These are phyloP conservation scores for Metschnikowia sp. DNA, from an alignment of 805 yeast genomes.

Conservation along the genomic window DNA sequence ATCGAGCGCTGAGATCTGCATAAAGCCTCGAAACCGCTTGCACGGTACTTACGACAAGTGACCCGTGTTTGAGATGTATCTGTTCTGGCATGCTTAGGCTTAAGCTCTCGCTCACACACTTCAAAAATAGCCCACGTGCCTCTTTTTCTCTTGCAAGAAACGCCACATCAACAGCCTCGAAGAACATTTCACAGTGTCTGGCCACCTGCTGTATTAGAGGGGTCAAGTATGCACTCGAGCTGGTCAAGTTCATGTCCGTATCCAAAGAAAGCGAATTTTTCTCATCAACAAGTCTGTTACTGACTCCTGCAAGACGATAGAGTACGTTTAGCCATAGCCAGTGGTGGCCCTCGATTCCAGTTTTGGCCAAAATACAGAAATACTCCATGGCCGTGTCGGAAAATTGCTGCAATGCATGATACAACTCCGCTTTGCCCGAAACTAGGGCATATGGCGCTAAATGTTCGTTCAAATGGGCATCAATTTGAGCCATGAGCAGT, in stretches of 20 bases:
- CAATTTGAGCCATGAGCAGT: not conserved
- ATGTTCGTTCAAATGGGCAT: slow-evolving; percentile 3
- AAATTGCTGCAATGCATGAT: slow-evolving; percentile 6
- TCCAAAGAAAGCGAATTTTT: not conserved
- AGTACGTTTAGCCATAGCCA: slow-evolving; percentile 12
- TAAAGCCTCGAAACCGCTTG: not conserved
- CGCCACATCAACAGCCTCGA: not conserved
- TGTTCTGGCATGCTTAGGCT: not conserved
- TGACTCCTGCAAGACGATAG: slow-evolving; percentile 1
- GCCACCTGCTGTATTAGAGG: slow-evolving; percentile 5
- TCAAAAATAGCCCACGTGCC: not conserved
- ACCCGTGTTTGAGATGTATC: not conserved
- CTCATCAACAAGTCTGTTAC: slow-evolving; percentile 1
- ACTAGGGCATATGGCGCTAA: not conserved
- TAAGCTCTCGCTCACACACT: not conserved
- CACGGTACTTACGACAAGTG: not conserved
- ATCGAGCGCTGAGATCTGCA: not conserved
- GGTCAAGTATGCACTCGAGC: not conserved
- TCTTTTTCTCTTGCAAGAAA: not conserved
- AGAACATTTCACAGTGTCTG: slow-evolving; percentile 3
- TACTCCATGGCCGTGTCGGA: slow-evolving; percentile 12
- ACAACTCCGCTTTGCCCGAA: slow-evolving; percentile 1
- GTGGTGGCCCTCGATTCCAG: slow-evolving; percentile 3
- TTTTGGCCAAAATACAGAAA: slow-evolving; percentile 9
- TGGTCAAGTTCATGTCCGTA: slow-evolving; percentile 2